A percentile compares a stretch with the other conserved stretches of the same genome.
phyloP scores from a whole-genome alignment of 129 eudicot genomes.

The Sambucus nigra region DNA sequence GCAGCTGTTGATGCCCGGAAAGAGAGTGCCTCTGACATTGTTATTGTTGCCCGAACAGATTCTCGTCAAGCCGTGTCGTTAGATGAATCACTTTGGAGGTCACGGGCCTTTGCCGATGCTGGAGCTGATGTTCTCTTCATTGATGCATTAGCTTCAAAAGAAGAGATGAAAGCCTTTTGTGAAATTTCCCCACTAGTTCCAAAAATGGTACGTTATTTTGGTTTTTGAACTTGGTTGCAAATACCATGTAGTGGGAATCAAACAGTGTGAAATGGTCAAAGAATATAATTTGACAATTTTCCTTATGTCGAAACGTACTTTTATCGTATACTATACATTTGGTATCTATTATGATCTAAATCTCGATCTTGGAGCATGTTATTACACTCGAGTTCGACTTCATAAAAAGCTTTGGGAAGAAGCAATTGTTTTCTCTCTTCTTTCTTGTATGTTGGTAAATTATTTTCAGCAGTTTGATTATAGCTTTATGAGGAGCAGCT shows the following conservation, averaged over 20 bases:
- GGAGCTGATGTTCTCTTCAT: conserved; percentile 94
- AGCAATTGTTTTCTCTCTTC: too few relatives aligned
- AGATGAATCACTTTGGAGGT: conserved; percentile 83
- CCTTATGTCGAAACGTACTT: background rate
- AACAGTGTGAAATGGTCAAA: background rate
- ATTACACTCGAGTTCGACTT: too few relatives aligned
- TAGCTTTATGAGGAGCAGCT: too few relatives aligned
- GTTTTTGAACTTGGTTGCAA: conserved; percentile 1
- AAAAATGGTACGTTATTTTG: conserved; percentile 52
- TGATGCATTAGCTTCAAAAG: conserved; percentile 86
- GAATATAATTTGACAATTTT: background rate
- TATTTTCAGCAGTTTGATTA: too few relatives aligned
- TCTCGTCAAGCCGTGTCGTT: conserved; percentile 91
- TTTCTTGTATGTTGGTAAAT: too few relatives aligned
- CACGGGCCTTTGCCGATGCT: conserved; percentile 79
- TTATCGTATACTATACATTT: background rate
- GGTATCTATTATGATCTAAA: too few relatives aligned
- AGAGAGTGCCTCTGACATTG: conserved; percentile 86
- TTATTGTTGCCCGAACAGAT: conserved; percentile 91
- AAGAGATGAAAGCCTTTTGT: conserved; percentile 87
- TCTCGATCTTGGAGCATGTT: too few relatives aligned
- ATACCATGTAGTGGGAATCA: background rate
- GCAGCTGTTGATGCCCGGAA: conserved; percentile 95
- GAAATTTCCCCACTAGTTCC: conserved; percentile 60
- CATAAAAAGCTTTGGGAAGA: too few relatives aligned